phyloP scores from a whole-genome alignment of 257 asterid species.

The Thymus quinquecostatus region DNA sequence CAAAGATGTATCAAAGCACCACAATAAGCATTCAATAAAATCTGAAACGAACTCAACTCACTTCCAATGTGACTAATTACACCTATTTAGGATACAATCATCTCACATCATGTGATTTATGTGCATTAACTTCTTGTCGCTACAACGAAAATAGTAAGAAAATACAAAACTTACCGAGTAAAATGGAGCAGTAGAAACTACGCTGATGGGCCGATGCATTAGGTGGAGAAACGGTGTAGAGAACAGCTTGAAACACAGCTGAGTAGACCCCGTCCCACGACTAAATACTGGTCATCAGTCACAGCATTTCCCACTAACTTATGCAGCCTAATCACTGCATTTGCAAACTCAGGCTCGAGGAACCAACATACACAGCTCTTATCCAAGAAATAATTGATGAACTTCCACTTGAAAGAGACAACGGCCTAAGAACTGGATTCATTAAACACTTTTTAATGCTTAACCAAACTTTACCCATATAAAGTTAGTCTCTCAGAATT shows the following conservation, averaged over 20 bases:
- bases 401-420: conserved; percentile 60
- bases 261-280: conserved; percentile 97
- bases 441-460: conserved; percentile 30
- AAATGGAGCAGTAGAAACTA: conserved; percentile 91
- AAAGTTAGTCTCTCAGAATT: conserved; percentile 10
- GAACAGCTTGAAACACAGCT: conserved; percentile 84
- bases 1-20: no score
- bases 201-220: conserved; percentile 62
- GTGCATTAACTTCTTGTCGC: no score
- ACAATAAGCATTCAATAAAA: no score
- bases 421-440: conserved; percentile 34
- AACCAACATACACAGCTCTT: conserved; percentile 77
- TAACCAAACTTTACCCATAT: conserved; percentile 27
- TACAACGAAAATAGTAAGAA: no score
- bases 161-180: conserved; percentile 67
- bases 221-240: conserved; percentile 72
- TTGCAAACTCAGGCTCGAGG: conserved; percentile 71
- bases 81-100: no score
- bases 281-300: conserved; percentile 71
- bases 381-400: conserved; percentile 89
- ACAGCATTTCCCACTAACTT: conserved; percentile 77
- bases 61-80: no score
- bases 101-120: no score
- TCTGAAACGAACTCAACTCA: no score
- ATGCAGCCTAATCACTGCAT: conserved; percentile 67